Percentiles rank a stretch among this genome's conserved stretches.
Conservation (phyloP, 2,329 filamentous ascomycete genomes). For the Pseudocercospora pini-densiflorae region DNA sequence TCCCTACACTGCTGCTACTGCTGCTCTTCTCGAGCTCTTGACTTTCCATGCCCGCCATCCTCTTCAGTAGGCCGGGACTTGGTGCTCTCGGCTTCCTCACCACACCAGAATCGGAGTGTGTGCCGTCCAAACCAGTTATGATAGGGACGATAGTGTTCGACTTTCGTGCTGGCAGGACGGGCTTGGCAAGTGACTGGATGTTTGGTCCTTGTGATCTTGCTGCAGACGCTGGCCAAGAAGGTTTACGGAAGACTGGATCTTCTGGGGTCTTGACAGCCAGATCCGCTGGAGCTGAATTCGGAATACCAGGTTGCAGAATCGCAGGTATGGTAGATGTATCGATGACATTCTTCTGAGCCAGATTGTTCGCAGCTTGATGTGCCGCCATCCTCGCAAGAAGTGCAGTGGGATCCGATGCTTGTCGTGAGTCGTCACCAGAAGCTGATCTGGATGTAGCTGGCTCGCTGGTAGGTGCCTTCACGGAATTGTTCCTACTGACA, state of each 20-base stretch:
- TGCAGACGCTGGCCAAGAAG: constrained; percentile 41
- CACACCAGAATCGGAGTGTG: constrained; percentile 8
- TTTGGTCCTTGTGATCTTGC: constrained; percentile 19
- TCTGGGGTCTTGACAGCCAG: constrained; percentile 17
- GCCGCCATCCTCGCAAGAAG: constrained; percentile 29
- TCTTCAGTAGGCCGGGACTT: constrained; percentile 49
- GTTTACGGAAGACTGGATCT: constrained; percentile 37
- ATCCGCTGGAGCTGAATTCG: constrained; percentile 14
- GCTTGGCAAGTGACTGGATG: constrained; percentile 32
- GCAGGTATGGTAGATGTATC: constrained; percentile 15
- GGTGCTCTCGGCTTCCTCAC: constrained; percentile 39
- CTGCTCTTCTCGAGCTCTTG: constrained; percentile 9
- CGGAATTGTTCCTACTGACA: constrained; percentile 19
- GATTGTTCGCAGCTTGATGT: constrained; percentile 27
- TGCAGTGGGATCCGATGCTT: constrained; percentile 20
- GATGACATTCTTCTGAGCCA: constrained; percentile 20
- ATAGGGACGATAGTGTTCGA: constrained; percentile 24
- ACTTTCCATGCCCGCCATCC: constrained; percentile 52
- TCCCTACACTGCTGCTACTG: constrained; percentile 9
- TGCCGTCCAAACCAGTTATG: constrained; percentile 15
- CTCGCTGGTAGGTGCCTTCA: constrained; percentile 13
- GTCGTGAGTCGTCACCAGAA: constrained; percentile 5
- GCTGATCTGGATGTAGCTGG: not conserved
- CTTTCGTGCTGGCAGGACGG: constrained; percentile 24
- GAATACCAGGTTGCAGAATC: not conserved